Percentiles rank a stretch among this genome's conserved stretches.
Conservation (phyloP, 2,329 filamentous ascomycete species). For the Ascochyta rabiei region DNA sequence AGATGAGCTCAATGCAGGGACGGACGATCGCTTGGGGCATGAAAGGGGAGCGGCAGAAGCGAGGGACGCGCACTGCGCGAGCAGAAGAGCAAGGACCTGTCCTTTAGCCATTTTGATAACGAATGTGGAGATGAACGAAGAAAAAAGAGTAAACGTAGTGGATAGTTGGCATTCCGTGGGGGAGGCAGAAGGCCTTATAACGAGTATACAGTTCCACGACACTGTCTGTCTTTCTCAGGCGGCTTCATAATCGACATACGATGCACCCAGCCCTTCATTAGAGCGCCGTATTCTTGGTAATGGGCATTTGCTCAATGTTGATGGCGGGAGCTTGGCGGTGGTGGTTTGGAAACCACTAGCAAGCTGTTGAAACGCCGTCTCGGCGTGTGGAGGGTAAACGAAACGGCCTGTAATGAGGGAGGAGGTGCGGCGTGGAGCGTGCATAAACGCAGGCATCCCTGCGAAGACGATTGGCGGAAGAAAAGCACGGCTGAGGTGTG, state of each 20-base stretch:
- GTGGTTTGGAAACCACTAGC: background rate
- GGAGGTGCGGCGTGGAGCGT: background rate
- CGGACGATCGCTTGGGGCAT: background rate
- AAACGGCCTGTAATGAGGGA: background rate
- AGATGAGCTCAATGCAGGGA: background rate
- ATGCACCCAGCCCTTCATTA: background rate
- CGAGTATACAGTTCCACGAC: background rate
- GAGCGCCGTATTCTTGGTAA: background rate
- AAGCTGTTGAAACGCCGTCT: conserved; percentile 8
- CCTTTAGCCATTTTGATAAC: conserved; percentile 8
- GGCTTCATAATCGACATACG: background rate
- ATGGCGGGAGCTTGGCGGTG: conserved; percentile 4
- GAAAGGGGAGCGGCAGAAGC: conserved; percentile 3
- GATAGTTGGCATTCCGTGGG: background rate
- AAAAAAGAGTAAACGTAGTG: background rate
- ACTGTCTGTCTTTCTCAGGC: background rate
- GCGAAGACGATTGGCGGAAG: background rate
- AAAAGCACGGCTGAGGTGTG: background rate
- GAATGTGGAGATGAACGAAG: conserved; percentile 1
- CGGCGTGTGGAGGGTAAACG: background rate
- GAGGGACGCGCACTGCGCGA: conserved; percentile 5
- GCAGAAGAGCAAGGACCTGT: conserved; percentile 5
- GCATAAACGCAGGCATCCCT: background rate
- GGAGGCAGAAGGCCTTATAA: background rate
- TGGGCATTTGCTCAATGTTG: background rate